Evolutionary conservation across 371 early-diverging fungal genomes (phyloP), one percentile per base, ranked within the genome.

Genomic region (Umbelopsis sp.): DNA sequence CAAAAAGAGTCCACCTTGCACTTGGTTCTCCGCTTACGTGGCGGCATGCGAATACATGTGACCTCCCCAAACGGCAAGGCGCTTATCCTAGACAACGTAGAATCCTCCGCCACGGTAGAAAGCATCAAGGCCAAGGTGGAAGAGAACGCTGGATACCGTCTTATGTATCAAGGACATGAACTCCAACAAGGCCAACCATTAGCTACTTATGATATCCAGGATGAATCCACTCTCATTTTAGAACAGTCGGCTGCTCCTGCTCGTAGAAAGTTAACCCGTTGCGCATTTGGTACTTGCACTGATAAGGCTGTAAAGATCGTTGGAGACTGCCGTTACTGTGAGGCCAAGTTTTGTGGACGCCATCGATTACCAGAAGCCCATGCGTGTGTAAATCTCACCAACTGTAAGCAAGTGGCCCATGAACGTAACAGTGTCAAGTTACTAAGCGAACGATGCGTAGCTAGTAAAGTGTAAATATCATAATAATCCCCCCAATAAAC

Each of bases 1-100:
- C 91, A 91, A 79, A 89, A 89, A 80, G 96, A 96, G 85, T 95
- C 95, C 63, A 97, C 96, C 71, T 91, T 97, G 64, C 97, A 97
- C 87, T 80, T 97, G 64, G 96, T 96, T 51, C 90, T 96, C 70
- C 93, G 97, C 81, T 89, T 96, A 69, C 92, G 96, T 84, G 96
- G 96, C 86, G 91, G 89, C 37, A 85, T 94, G 57, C 29, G 57
- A 35, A 57, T 57, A 57, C 57, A 57, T 57, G 57, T 57, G 57
- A 57, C 57, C 16, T 57, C 57, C 35, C 16, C 57, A 57, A 57
- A 35, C 18, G 57, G 57, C 32, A 57, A 57, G 35, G 35, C 35
- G 57, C 32, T 57, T 57, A 35, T 57, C 18, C 35, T 57, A 35
- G 57, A 57, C 16, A 57, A 57, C n/a, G 35, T 57, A 35, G 57